Evolutionary conservation across 148 eudicot genomes (phyloP), one percentile per base, ranked within the genome.

Genomic region (Bassia scoparia): DNA sequence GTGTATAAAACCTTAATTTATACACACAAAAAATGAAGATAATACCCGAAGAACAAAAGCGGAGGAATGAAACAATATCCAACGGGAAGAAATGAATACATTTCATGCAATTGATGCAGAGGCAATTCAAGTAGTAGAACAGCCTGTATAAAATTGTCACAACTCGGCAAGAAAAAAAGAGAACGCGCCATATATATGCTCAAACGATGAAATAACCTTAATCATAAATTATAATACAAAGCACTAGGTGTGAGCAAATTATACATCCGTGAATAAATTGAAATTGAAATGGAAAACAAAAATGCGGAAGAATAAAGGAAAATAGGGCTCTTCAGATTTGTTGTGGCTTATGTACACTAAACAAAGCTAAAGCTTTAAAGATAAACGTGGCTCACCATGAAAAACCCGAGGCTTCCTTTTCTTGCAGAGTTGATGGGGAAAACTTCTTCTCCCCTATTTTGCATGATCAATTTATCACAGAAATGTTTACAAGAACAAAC

Each of bases 401-500:
- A 64, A 65, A 26, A 20, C 50, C 54, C 23, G 23, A 30, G n/a
- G 27, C 76, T 50, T 61, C 34, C 8, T 23, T 43, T 61, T 59
- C 63, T n/a, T n/a, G 31, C 72, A 31, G 21, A n/a, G 29, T 52
- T 17, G 70, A 46, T 33, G 59, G 35, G 75, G 76, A 72, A 33
- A 67, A 67, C 62, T 59, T 67, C 67, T 58, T 56, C 58, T 76
- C 58, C 72, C 49, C 21, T n/a, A 0, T 24, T 12, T 58, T 48
- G 53, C 43, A 24, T 63, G 46, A 73, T 71, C 75, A 60, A 65
- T 35, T 72, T 52, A 61, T 54, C 50, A 73, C 67, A 37, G 50
- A 72, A 44, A 74, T 60, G 78, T 59, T 67, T 67, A 67, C 68
- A 67, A 78, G 81, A 61, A 72, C 80, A 64, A 43, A 77, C 60